Percentiles rank a stretch among this genome's conserved stretches.
Conservation (phyloP, 768 basidiomycete species). For the Auricularia sp. region DNA sequence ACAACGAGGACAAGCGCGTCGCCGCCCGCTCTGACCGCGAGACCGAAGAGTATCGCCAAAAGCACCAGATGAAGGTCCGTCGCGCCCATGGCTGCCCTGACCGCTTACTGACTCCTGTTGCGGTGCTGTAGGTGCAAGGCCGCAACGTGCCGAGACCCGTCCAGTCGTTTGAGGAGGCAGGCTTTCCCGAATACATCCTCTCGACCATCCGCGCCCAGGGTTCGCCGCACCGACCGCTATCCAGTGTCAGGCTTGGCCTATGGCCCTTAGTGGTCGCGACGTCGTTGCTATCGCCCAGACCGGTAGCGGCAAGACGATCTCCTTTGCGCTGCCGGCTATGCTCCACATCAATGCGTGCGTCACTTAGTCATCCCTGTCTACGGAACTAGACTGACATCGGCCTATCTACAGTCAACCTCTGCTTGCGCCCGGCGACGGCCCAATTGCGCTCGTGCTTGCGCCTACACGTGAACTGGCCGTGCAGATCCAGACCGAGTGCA, state of each 20-base stretch:
- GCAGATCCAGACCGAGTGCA: slow-evolving; percentile 97
- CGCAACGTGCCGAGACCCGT: slow-evolving; percentile 82
- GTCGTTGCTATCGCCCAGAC: slow-evolving; percentile 96
- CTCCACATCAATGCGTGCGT: slow-evolving; percentile 94
- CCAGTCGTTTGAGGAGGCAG: slow-evolving; percentile 85
- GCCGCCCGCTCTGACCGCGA: slow-evolving; percentile 69
- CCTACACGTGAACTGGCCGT: slow-evolving; percentile 98
- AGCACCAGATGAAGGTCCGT: slow-evolving; percentile 78
- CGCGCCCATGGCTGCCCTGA: background rate
- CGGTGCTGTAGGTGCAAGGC: slow-evolving; percentile 65
- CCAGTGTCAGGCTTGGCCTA: slow-evolving; percentile 99
- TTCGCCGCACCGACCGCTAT: slow-evolving; percentile 88
- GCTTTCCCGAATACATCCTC: slow-evolving; percentile 95
- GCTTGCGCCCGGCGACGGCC: slow-evolving; percentile 87
- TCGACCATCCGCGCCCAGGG: slow-evolving; percentile 83
- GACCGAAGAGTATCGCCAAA: slow-evolving; percentile 73
- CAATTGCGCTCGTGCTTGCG: slow-evolving; percentile 92
- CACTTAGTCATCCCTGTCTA: background rate
- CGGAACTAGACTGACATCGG: slow-evolving; percentile 3
- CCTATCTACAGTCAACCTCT: slow-evolving; percentile 65
- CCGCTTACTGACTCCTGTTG: slow-evolving; percentile 2
- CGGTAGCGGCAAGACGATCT: slow-evolving; percentile 96
- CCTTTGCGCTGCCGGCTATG: slow-evolving; percentile 98
- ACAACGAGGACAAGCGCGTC: slow-evolving; percentile 83
- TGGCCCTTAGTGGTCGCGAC: slow-evolving; percentile 92